Base-by-base conservation (phyloP, 495 filamentous ascomycete genomes). In the Penicillium mononematosum region DNA sequence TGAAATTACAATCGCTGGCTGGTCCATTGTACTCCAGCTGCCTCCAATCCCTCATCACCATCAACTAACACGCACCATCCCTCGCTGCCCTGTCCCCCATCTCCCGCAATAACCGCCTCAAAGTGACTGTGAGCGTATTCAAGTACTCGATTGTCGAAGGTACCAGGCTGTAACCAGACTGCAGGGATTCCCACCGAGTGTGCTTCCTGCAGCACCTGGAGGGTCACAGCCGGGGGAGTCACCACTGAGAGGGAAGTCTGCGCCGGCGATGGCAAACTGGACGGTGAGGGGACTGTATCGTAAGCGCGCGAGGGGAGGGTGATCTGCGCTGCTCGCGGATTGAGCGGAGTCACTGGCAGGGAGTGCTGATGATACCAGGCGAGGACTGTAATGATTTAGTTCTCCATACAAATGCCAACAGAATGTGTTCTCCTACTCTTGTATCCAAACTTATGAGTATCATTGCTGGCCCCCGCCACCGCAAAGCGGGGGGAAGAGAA, bases 11-110 rank as follows among this genome's bases (percentile, higher is more conserved):
- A 50, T 63, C 67, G 67, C 61, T 76, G 73, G 41, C 62, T 70
- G 17, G 68, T 71, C 77, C 77, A 79, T 49, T 78, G 64, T 39
- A 78, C 73, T 52, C 83, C 86, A 34, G 85, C 88, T 34, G 72
- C 75, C 56, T 80, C 76, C 65, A 92, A 63, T 46, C 83, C 88
- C 57, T 76, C 74, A 62, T 95, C 91, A 2, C 92, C 92, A 78
- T 96, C 89, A 12, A 96, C 91, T 51, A 96, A 72, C 34, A 98
- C 90, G 72, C 92, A 96, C 88, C 90, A 95, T 4, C 92, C 92
- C 73, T 95, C 90, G 38, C 78, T 72, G 22, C 82, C 88, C 29
- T 58, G 56, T 9, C 89, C 88, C 4, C 84, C 88, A 6, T 85
- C 82, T 19, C 82, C 83, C 5, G 88, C 91, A 60, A 96, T 79